Conservation (phyloP, 2,329 filamentous ascomycete species). For the Colletotrichum sp. region DNA sequence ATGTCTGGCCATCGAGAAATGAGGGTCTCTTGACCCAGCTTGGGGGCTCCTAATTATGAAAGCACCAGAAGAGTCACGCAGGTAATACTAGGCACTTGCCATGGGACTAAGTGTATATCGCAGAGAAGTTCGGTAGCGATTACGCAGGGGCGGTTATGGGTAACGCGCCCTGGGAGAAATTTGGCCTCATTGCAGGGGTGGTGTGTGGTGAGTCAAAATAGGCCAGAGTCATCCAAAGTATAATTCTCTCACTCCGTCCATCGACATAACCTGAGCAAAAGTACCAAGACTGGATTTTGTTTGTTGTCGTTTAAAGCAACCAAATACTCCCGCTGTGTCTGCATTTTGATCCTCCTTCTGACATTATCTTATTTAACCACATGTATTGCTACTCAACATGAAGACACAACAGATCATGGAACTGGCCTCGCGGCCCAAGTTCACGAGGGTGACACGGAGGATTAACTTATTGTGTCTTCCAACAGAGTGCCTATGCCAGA, state of each 20-base stretch:
- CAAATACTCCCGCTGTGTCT: background rate
- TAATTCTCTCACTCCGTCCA: background rate
- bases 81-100: background rate
- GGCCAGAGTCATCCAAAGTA: background rate
- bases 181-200: background rate
- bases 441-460: fast-evolving
- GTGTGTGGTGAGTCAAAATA: background rate
- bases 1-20: constrained; percentile 35
- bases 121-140: background rate
- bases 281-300: background rate
- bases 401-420: background rate
- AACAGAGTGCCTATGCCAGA: background rate
- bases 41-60: background rate
- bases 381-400: background rate
- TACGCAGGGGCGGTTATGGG: background rate
- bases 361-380: background rate
- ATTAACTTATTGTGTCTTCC: background rate
- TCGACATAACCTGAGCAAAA: background rate
- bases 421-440: background rate
- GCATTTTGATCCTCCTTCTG: background rate
- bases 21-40: constrained; percentile 7
- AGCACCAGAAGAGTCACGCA: too few species aligned
- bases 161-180: background rate
- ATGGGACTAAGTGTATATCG: background rate
- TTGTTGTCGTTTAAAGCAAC: background rate